Percentiles rank a stretch among this genome's conserved stretches.
Evolutionary conservation across 2,329 filamentous ascomycete species (phyloP).

Genomic region (Macroventuria anomochaeta): DNA sequence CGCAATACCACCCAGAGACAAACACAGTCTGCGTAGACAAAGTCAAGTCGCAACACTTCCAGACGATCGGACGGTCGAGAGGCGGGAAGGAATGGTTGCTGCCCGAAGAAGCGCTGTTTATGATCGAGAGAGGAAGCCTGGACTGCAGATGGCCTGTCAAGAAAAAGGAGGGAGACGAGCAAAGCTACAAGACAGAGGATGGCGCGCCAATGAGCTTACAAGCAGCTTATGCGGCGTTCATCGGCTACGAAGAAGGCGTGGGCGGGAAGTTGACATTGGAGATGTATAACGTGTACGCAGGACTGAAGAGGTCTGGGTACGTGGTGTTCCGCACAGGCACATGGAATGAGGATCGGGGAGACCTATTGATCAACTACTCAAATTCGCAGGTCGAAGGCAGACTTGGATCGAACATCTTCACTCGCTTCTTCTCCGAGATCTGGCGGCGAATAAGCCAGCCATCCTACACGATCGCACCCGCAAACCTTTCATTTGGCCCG

Average conservation of each 20-base stretch:
- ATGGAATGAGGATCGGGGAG: constrained; percentile 45
- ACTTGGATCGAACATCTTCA: constrained; percentile 30
- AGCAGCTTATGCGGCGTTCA: constrained; percentile 83
- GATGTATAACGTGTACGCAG: constrained; percentile 85
- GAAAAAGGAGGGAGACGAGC: constrained; percentile 38
- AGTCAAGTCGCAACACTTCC: constrained; percentile 73
- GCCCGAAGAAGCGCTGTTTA: constrained; percentile 88
- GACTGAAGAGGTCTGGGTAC: constrained; percentile 83
- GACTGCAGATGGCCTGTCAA: constrained; percentile 81
- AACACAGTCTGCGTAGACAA: constrained; percentile 69
- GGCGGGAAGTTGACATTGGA: constrained; percentile 68
- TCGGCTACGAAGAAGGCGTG: constrained; percentile 68
- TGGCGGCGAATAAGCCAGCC: constrained; percentile 42
- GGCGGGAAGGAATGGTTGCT: constrained; percentile 74
- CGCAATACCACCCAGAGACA: constrained; percentile 73
- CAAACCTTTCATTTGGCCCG: constrained; percentile 52
- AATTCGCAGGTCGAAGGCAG: constrained; percentile 12
- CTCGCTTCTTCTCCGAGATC: constrained; percentile 46
- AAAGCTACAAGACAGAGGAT: constrained; percentile 56
- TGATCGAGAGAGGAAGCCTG: constrained; percentile 85
- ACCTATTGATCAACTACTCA: constrained; percentile 15
- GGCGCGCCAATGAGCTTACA: constrained; percentile 86
- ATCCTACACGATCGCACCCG: constrained; percentile 22
- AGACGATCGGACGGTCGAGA: constrained; percentile 71
- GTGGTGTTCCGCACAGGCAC: constrained; percentile 74